Percentiles rank a stretch among this genome's conserved stretches.
These are phyloP conservation scores for Cyclotella distinguenda DNA, from an alignment of 108 stramenopile species.

Conservation along the genomic window DNA sequence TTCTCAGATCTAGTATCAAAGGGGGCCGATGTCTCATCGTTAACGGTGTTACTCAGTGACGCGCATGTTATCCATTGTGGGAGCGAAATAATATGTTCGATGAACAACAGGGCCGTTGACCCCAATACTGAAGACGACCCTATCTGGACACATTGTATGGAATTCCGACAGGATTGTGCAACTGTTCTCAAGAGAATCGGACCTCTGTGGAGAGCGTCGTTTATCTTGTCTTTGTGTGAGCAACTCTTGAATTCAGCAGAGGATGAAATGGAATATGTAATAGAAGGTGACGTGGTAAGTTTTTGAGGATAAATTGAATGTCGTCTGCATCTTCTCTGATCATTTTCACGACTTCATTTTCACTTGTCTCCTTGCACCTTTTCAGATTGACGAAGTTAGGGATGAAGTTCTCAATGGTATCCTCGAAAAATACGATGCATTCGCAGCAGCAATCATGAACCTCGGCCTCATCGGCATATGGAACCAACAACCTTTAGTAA, in stretches of 20 bases:
- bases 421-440: slow-evolving; percentile 68
- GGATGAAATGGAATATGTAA: slow-evolving; percentile 53
- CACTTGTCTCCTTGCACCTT: neutral
- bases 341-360: neutral
- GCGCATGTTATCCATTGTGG: slow-evolving; percentile 44
- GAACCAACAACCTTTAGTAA: slow-evolving; percentile 71
- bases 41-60: slow-evolving; percentile 69
- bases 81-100: slow-evolving; percentile 42
- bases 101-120: slow-evolving; percentile 55
- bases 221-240: slow-evolving; percentile 72
- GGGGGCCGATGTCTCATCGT: slow-evolving; percentile 69
- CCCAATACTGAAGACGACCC: slow-evolving; percentile 72
- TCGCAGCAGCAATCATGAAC: slow-evolving; percentile 75
- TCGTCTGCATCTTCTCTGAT: neutral
- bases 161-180: slow-evolving; percentile 59
- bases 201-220: slow-evolving; percentile 70
- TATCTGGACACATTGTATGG: slow-evolving; percentile 78
- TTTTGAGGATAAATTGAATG: neutral
- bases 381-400: slow-evolving; percentile 53
- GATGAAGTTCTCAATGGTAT: slow-evolving; percentile 67
- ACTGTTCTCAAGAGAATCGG: slow-evolving; percentile 60
- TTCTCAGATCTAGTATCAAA: slow-evolving; percentile 62
- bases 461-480: slow-evolving; percentile 78
- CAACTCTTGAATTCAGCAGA: slow-evolving; percentile 43
- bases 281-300: slow-evolving; percentile 76